Conservation (phyloP, 768 basidiomycete genomes). For the Lentinula raphanica region DNA sequence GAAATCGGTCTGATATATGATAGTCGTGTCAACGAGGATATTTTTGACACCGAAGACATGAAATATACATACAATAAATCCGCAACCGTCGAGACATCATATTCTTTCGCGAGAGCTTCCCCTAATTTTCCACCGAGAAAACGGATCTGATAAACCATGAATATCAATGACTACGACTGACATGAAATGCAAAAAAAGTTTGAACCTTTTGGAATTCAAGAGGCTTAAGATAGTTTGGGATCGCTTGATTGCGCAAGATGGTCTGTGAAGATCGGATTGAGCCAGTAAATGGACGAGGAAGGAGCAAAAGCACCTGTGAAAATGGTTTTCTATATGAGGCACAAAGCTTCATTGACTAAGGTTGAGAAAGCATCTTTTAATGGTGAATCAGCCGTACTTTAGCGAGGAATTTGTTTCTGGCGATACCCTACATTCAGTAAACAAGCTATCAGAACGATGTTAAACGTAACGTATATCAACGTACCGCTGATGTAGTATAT, state of each 20-base stretch:
- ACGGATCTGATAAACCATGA: constrained; percentile 59
- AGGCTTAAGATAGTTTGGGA: constrained; percentile 78
- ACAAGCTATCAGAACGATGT: background rate
- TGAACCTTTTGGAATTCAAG: constrained; percentile 83
- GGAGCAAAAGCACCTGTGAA: constrained; percentile 53
- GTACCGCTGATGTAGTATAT: constrained; percentile 90
- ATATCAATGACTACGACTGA: background rate
- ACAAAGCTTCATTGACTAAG: constrained; percentile 48
- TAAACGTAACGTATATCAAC: constrained; percentile 26
- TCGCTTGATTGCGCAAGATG: constrained; percentile 76
- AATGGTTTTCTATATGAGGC: constrained; percentile 92
- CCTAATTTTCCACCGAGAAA: constrained; percentile 95
- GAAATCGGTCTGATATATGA: constrained; percentile 49
- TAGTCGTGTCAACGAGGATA: too few relatives aligned
- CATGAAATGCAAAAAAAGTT: background rate
- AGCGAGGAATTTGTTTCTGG: constrained; percentile 90
- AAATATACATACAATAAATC: constrained; percentile 76
- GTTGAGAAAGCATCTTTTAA: background rate
- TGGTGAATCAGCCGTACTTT: constrained; percentile 51
- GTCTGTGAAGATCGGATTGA: constrained; percentile 42
- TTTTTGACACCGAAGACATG: too few relatives aligned
- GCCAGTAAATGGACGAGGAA: background rate
- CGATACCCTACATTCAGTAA: constrained; percentile 58
- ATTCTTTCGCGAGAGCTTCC: constrained; percentile 78
- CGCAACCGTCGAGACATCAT: constrained; percentile 82